Base-by-base conservation (phyloP, 1,284 basidiomycete species). In the Mycena citricolor region DNA sequence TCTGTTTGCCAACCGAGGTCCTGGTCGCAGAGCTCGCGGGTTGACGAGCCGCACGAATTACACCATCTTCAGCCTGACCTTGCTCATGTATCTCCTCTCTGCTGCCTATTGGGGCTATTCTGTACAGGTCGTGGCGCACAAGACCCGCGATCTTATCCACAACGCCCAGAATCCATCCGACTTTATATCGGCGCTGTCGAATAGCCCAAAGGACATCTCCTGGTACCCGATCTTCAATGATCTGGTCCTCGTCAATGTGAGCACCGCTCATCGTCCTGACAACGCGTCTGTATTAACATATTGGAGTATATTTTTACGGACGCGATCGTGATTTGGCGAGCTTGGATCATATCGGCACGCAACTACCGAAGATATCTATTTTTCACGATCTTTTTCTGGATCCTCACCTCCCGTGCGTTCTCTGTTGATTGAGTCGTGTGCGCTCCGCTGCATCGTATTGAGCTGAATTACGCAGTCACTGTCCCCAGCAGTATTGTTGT, bases 251-350 rank as follows among this genome's bases (percentile, higher is more conserved):
- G 21, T 53, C 10, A 53, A 53, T 19, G 51, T 50, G 19, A 20
- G 48, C 26, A 3, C 20, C 30, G 35, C 14, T 8, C 5, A 21
- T 21, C 21, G 19, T 4, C 17, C 35, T 39, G n/a, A 40, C n/a
- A n/a, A n/a, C n/a, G n/a, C n/a, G n/a, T n/a, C n/a, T n/a, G n/a
- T n/a, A n/a, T n/a, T n/a, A 3, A 5, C 30, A 11, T 6, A 20
- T 21, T 14, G 29, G 16, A 54, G 49, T 54, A 52, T 20, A 10
- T 35, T 24, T 19, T 51, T 28, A 51, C 42, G 23, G 52, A 54
- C 30, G 34, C 36, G 2, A 40, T 54, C 1, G 53, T 54, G 6
- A 39, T 54, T 5, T 54, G 53, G 53, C 32, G 53, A 31, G 50
- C 50, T 6, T 54, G 53, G 53, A 33, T 52, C 3, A 31, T 54